Evolutionary conservation across 2,329 filamentous ascomycete genomes (phyloP).

Genomic region (Penicillium sp.): DNA sequence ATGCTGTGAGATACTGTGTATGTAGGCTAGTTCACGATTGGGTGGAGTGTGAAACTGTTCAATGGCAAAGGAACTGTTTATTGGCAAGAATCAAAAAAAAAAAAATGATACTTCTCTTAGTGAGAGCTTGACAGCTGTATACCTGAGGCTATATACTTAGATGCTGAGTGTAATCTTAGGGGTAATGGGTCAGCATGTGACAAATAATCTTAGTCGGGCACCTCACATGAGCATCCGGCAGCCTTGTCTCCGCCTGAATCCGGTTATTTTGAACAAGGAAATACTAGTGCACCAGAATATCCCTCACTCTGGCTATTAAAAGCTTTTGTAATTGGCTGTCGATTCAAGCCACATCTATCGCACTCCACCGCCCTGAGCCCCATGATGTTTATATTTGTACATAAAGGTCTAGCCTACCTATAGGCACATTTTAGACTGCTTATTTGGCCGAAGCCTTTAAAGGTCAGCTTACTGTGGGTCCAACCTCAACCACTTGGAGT

Average conservation of each 20-base stretch:
- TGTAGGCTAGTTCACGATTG: neutral
- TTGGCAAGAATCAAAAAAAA: neutral
- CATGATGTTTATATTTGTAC: too few species aligned
- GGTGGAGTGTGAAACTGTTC: neutral
- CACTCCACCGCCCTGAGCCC: too few species aligned
- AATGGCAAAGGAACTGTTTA: neutral
- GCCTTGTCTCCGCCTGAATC: neutral
- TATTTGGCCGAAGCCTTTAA: too few species aligned
- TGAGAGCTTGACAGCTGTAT: neutral
- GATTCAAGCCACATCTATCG: too few species aligned
- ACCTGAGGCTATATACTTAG: neutral
- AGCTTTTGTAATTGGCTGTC: too few species aligned
- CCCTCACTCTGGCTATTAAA: too few species aligned
- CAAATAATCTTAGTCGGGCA: neutral
- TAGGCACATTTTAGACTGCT: too few species aligned
- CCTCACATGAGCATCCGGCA: neutral
- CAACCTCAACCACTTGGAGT: too few species aligned
- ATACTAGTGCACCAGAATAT: too few species aligned
- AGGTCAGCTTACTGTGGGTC: too few species aligned
- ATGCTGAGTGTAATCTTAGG: neutral
- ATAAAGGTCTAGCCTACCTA: too few species aligned
- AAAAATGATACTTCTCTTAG: neutral
- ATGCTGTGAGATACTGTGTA: neutral
- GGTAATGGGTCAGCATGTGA: too few species aligned
- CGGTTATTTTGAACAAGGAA: neutral